A percentile compares a stretch with the other conserved stretches of the same genome.
These are phyloP conservation scores for Blastobotrys persicus DNA, from an alignment of 1,139 yeast species.

Conservation along the genomic window DNA sequence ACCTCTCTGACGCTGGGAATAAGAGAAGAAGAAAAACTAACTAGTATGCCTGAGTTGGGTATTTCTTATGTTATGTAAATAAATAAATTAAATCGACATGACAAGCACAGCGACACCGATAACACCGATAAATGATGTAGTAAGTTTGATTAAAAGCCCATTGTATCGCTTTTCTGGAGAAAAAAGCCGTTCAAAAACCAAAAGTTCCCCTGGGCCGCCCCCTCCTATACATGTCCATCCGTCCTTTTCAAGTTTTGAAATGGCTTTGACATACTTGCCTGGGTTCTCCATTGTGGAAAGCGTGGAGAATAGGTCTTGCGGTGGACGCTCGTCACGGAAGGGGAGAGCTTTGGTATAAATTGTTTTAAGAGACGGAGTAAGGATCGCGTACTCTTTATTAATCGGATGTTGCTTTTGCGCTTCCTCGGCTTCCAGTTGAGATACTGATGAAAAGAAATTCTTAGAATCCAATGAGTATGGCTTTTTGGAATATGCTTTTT, in stretches of 20 bases:
- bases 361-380: constrained; percentile 46
- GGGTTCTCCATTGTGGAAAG: constrained; percentile 43
- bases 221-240: constrained; percentile 52
- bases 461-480: constrained; percentile 45
- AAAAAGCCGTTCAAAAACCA: constrained; percentile 39
- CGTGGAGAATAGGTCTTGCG: constrained; percentile 47
- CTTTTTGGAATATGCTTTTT: constrained; percentile 32
- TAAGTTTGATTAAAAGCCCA: constrained; percentile 19
- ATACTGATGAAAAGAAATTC: constrained; percentile 52
- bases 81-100: constrained; percentile 6
- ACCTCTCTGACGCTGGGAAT: too few species aligned
- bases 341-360: constrained; percentile 44
- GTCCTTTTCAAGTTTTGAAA: constrained; percentile 40
- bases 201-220: constrained; percentile 37
- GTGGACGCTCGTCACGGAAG: constrained; percentile 38
- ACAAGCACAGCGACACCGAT: constrained; percentile 15
- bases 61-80: too few species aligned
- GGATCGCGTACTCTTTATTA: constrained; percentile 45
- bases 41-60: too few species aligned
- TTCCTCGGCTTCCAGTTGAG: constrained; percentile 2
- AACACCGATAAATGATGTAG: constrained; percentile 15
- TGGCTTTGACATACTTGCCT: constrained; percentile 35
- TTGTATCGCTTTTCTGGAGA: constrained; percentile 20
- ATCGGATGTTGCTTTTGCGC: constrained; percentile 4
- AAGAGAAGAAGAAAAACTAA: too few species aligned